Conservation (phyloP, 169 alveolate species). For the Neospora caninum region DNA sequence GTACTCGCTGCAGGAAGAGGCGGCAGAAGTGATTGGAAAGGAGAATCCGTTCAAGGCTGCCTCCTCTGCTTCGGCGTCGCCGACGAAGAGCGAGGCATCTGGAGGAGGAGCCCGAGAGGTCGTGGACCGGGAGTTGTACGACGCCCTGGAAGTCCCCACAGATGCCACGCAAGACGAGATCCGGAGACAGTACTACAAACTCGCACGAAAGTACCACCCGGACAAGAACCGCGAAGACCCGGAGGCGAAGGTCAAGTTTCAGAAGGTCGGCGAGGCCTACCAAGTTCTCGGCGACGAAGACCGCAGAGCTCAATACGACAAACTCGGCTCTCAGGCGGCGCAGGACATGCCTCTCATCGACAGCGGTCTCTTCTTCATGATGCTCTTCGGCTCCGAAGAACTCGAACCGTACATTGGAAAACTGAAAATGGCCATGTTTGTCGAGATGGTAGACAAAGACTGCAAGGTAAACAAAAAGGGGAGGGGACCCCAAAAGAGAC, state of each 20-base stretch:
- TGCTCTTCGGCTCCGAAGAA: conserved; percentile 90
- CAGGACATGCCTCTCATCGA: conserved; percentile 91
- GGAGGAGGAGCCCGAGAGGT: conserved; percentile 68
- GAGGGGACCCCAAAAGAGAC: too few relatives aligned
- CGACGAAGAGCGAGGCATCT: not conserved
- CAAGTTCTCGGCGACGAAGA: conserved; percentile 95
- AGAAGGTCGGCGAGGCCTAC: conserved; percentile 89
- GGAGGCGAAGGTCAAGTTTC: conserved; percentile 87
- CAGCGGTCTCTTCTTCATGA: conserved; percentile 84
- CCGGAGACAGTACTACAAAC: conserved; percentile 79
- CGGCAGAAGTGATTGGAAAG: conserved; percentile 56
- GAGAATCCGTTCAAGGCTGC: not conserved
- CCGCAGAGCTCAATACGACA: conserved; percentile 90
- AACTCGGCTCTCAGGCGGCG: conserved; percentile 91
- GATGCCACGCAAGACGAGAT: conserved; percentile 76
- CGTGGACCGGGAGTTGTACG: conserved; percentile 85
- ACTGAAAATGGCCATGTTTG: conserved; percentile 63
- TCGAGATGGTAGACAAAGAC: conserved; percentile 53
- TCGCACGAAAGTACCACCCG: conserved; percentile 81
- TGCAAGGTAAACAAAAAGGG: not conserved
- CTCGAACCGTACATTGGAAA: conserved; percentile 84
- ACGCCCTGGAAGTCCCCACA: conserved; percentile 83
- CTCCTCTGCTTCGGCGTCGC: conserved; percentile 4
- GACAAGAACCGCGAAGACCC: conserved; percentile 93
- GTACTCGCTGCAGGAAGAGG: conserved; percentile 57